Conservation (phyloP, 768 basidiomycete species). For the Omphalotus guepiniiformis region DNA sequence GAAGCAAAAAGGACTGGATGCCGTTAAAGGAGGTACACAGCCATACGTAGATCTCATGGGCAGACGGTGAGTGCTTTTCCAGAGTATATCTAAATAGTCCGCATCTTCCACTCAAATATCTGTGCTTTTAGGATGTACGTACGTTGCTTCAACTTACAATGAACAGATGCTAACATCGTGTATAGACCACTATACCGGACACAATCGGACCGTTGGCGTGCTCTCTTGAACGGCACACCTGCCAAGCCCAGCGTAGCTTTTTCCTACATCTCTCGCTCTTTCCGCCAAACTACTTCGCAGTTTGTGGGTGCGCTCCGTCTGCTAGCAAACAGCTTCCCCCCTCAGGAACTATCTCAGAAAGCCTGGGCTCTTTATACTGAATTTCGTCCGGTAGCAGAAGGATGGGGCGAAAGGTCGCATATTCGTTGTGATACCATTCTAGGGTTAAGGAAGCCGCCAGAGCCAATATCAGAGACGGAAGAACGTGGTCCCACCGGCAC, state of each 20-base stretch:
- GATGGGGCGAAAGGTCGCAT: conserved; percentile 83
- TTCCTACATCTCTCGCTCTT: conserved; percentile 74
- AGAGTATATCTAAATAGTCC: too few species aligned
- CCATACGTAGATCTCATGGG: conserved; percentile 88
- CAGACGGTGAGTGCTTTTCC: conserved; percentile 40
- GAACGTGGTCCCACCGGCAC: conserved; percentile 7
- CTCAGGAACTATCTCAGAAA: conserved; percentile 53
- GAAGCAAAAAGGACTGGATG: conserved; percentile 52
- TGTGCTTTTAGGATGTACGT: conserved; percentile 1
- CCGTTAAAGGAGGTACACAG: conserved; percentile 55
- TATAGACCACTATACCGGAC: conserved; percentile 77
- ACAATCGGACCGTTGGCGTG: conserved; percentile 72
- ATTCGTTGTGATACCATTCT: conserved; percentile 70
- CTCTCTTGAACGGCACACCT: conserved; percentile 67
- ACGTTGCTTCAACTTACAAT: background rate
- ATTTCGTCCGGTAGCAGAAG: conserved; percentile 77
- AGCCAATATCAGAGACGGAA: conserved; percentile 4
- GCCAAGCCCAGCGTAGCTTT: conserved; percentile 73
- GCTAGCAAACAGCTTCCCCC: conserved; percentile 55
- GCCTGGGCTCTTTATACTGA: conserved; percentile 83
- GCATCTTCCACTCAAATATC: background rate
- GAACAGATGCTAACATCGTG: conserved; percentile 1
- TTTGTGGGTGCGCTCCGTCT: conserved; percentile 75
- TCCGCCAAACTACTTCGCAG: conserved; percentile 75
- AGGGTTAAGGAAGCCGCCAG: conserved; percentile 36